A percentile compares a stretch with the other conserved stretches of the same genome.
These are phyloP conservation scores for Infundibulicybe gibba DNA, from an alignment of 768 basidiomycete genomes.

Conservation along the genomic window DNA sequence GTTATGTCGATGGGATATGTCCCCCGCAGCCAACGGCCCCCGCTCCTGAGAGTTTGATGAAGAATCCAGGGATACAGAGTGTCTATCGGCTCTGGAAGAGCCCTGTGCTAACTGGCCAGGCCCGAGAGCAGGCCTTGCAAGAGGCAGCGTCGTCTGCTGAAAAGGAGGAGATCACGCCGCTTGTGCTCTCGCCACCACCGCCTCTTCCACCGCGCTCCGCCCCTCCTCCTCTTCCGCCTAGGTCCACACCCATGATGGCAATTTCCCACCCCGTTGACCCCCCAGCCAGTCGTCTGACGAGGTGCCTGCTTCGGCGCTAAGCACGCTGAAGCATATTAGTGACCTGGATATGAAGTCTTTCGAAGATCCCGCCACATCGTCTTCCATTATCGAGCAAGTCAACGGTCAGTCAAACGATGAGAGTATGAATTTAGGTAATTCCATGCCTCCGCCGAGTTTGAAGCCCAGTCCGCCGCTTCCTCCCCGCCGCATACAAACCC, in stretches of 20 bases:
- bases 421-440: background rate
- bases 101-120: conserved; percentile 25
- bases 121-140: conserved; percentile 11
- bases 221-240: conserved; percentile 48
- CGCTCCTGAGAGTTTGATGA: conserved; percentile 33
- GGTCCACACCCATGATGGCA: conserved; percentile 24
- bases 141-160: conserved; percentile 14
- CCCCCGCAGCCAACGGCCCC: conserved; percentile 33
- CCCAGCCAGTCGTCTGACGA: conserved; percentile 16
- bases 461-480: conserved; percentile 16
- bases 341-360: no score
- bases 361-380: background rate
- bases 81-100: conserved; percentile 78
- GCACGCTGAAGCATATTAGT: conserved; percentile 36
- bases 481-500: conserved; percentile 12
- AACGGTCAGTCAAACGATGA: background rate
- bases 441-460: conserved; percentile 2
- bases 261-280: conserved; percentile 20
- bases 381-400: background rate
- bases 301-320: conserved; percentile 34
- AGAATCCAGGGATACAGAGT: conserved; percentile 58
- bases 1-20: conserved; percentile 83
- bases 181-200: conserved; percentile 17
- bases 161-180: conserved; percentile 21
- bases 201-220: conserved; percentile 39